Conservation (phyloP, 2,329 filamentous ascomycete species). For the Microdochium bolleyi region DNA sequence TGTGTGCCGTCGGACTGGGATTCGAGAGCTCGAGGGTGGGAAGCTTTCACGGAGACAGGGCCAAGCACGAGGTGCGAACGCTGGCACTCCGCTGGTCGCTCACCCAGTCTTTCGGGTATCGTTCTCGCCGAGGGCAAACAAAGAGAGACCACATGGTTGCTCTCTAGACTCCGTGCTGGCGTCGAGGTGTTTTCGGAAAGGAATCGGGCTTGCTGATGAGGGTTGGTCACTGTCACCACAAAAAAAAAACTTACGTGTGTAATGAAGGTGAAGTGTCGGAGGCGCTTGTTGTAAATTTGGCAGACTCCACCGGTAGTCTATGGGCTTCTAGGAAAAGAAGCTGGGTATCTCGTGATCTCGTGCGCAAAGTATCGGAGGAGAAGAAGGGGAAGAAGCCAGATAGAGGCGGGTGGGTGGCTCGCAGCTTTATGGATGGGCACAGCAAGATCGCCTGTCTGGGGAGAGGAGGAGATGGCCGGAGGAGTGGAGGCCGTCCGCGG, state of each 20-base stretch:
- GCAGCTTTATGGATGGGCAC: background rate
- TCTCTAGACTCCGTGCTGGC: too few relatives aligned
- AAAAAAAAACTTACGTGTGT: background rate
- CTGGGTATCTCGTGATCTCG: conserved; percentile 1
- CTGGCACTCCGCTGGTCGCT: too few relatives aligned
- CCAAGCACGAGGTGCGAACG: too few relatives aligned
- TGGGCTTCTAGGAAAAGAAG: background rate
- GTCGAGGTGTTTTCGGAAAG: background rate
- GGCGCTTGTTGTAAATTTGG: background rate
- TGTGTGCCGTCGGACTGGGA: too few relatives aligned
- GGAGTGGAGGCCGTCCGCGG: background rate
- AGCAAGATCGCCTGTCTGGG: background rate
- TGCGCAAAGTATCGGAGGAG: background rate
- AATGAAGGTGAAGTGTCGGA: background rate
- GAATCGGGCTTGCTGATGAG: background rate
- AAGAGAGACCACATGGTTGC: too few relatives aligned
- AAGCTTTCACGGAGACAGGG: too few relatives aligned
- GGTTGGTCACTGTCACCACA: background rate
- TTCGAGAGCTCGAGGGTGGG: too few relatives aligned
- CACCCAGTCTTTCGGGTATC: too few relatives aligned
- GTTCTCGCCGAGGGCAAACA: too few relatives aligned
- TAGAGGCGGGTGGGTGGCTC: background rate
- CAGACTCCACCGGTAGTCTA: background rate
- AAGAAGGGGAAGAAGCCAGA: background rate
- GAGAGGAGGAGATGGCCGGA: background rate